phyloP scores from a whole-genome alignment of 257 asterid genomes.

The Thymus mandschuricus region DNA sequence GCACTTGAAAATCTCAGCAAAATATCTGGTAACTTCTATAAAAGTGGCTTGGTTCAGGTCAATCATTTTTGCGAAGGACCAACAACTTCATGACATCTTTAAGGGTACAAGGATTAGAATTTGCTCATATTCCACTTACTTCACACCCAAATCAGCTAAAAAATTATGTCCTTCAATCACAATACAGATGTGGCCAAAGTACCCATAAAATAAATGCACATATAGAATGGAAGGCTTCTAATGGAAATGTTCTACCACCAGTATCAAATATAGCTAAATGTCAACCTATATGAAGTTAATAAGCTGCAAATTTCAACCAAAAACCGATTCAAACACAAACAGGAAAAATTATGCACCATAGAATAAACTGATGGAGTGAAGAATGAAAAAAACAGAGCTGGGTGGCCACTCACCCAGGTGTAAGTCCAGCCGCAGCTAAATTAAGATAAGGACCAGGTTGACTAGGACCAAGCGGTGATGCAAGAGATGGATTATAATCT shows the following conservation, averaged over 20 bases:
- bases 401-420: constrained; percentile 50
- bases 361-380: background rate
- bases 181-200: background rate
- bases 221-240: background rate
- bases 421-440: constrained; percentile 63
- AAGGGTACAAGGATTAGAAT: no score
- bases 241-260: background rate
- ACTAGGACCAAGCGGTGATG: constrained; percentile 67
- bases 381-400: background rate
- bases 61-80: no score
- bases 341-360: background rate
- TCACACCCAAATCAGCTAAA: background rate
- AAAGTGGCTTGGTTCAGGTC: no score
- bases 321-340: constrained; percentile 5
- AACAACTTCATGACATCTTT: no score
- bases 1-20: no score
- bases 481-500: constrained; percentile 59
- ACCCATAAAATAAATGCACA: background rate
- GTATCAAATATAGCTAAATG: background rate
- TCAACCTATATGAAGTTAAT: constrained; percentile 17
- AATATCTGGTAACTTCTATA: no score
- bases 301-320: constrained; percentile 12
- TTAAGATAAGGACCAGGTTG: constrained; percentile 63
- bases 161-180: background rate
- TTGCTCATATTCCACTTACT: background rate